Evolutionary conservation across 257 asterid genomes (phyloP).

Genomic region (Salvia rosmarinus): DNA sequence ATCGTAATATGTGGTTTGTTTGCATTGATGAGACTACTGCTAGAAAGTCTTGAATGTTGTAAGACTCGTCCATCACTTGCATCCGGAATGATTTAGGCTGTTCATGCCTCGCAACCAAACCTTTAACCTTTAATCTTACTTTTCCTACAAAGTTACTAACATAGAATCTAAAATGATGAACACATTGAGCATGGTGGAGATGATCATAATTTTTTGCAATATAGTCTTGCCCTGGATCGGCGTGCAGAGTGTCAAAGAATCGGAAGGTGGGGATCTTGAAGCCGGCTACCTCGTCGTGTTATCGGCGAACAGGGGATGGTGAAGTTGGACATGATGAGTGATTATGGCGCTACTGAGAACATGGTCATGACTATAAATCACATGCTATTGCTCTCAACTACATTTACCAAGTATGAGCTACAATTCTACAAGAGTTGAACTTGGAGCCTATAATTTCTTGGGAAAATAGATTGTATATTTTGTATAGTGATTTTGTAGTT

Average conservation of each 20-base stretch:
- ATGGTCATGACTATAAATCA: slow-evolving; percentile 84
- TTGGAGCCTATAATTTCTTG: too few species aligned
- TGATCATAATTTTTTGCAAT: too few species aligned
- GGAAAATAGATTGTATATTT: too few species aligned
- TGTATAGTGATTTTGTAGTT: too few species aligned
- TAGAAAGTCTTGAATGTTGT: slow-evolving; percentile 83
- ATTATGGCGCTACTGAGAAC: slow-evolving; percentile 57
- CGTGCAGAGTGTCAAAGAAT: slow-evolving; percentile 67
- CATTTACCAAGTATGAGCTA: too few species aligned
- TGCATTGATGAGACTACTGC: slow-evolving; percentile 77
- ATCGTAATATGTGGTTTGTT: slow-evolving; percentile 18
- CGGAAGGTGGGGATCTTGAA: slow-evolving; percentile 52
- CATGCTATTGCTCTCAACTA: slow-evolving; percentile 48
- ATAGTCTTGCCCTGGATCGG: slow-evolving; percentile 54
- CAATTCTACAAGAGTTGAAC: too few species aligned
- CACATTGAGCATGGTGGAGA: too few species aligned
- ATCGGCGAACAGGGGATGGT: slow-evolving; percentile 63
- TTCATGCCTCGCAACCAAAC: slow-evolving; percentile 7
- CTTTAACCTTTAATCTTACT: neutral
- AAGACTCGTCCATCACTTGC: slow-evolving; percentile 68
- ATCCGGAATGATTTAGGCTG: slow-evolving; percentile 48
- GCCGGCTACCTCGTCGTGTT: slow-evolving; percentile 69
- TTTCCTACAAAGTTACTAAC: too few species aligned
- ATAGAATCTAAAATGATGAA: too few species aligned
- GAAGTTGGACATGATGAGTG: slow-evolving; percentile 77